Conservation (phyloP, 768 basidiomycete species). For the Trametes elegans region DNA sequence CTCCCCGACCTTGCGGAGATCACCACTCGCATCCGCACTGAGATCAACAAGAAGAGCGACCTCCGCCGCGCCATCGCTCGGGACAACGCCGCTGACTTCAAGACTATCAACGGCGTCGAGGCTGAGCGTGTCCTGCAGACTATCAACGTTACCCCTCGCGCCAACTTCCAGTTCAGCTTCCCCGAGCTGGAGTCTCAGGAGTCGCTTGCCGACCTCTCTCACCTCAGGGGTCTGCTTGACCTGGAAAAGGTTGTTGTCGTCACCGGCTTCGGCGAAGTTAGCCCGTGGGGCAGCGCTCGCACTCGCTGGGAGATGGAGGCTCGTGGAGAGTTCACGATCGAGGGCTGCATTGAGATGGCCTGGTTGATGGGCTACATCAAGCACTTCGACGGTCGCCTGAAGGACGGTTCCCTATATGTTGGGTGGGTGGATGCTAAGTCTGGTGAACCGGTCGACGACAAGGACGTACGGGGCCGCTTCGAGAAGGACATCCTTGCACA, state of each 20-base stretch:
- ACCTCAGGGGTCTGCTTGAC: constrained; percentile 87
- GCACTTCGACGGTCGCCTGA: constrained; percentile 96
- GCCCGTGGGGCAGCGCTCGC: constrained; percentile 97
- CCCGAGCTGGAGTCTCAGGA: constrained; percentile 74
- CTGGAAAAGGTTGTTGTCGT: constrained; percentile 95
- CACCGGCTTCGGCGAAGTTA: constrained; percentile 96
- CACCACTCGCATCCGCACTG: constrained; percentile 79
- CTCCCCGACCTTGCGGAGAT: constrained; percentile 93
- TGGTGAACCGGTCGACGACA: constrained; percentile 93
- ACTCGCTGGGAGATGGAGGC: constrained; percentile 99
- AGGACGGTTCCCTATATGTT: constrained; percentile 88
- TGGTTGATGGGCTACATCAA: constrained; percentile 99
- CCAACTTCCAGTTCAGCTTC: constrained; percentile 97
- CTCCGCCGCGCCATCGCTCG: constrained; percentile 90
- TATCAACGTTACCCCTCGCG: constrained; percentile 90
- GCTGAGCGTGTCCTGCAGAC: constrained; percentile 92
- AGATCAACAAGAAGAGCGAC: constrained; percentile 83
- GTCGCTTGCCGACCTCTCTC: constrained; percentile 68
- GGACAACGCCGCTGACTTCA: constrained; percentile 96
- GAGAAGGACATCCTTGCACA: constrained; percentile 92
- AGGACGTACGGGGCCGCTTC: constrained; percentile 91
- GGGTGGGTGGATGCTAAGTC: constrained; percentile 98
- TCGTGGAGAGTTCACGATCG: constrained; percentile 92
- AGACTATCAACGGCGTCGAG: constrained; percentile 82
- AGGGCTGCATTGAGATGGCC: constrained; percentile 99